Conservation (phyloP, 2,329 filamentous ascomycete species). For the Chaetothyriales sp. region DNA sequence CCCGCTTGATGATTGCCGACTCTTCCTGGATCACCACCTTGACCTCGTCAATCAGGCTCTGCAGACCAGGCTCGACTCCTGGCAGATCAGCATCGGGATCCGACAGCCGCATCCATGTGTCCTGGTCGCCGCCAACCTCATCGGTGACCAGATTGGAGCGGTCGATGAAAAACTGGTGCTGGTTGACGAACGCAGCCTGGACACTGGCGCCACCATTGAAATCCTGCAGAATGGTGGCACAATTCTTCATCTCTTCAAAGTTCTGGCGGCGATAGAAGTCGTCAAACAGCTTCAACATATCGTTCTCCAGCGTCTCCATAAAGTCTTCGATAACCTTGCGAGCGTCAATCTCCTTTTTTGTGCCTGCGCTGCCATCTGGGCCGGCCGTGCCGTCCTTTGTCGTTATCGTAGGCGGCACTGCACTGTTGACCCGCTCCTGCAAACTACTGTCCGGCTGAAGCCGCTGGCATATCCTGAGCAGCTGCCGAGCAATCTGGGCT, state of each 20-base stretch:
- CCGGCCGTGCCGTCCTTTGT: slow-evolving; percentile 28
- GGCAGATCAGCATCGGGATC: slow-evolving; percentile 89
- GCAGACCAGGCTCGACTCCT: slow-evolving; percentile 77
- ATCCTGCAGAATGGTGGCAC: slow-evolving; percentile 80
- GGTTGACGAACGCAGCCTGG: slow-evolving; percentile 91
- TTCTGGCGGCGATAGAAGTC: slow-evolving; percentile 90
- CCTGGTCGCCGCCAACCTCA: slow-evolving; percentile 47
- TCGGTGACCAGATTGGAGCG: slow-evolving; percentile 80
- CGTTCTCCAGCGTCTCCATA: slow-evolving; percentile 86
- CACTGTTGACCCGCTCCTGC: slow-evolving; percentile 19
- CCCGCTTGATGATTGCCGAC: slow-evolving; percentile 87
- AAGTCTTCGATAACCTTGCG: slow-evolving; percentile 92
- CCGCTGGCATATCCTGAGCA: slow-evolving; percentile 85
- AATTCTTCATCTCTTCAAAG: slow-evolving; percentile 96
- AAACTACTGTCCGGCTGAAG: slow-evolving; percentile 50
- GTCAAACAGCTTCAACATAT: slow-evolving; percentile 90
- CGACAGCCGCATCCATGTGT: slow-evolving; percentile 79
- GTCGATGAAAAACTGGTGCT: slow-evolving; percentile 98
- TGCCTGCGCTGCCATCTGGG: background rate
- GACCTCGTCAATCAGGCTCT: slow-evolving; percentile 86
- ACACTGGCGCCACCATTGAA: slow-evolving; percentile 94
- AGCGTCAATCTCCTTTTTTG: slow-evolving; percentile 43
- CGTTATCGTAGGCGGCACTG: slow-evolving; percentile 31
- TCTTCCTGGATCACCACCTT: slow-evolving; percentile 93
- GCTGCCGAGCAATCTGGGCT: slow-evolving; percentile 80